Evolutionary conservation across 768 basidiomycete genomes (phyloP).

Genomic region (Leucocoprinus leucothites): DNA sequence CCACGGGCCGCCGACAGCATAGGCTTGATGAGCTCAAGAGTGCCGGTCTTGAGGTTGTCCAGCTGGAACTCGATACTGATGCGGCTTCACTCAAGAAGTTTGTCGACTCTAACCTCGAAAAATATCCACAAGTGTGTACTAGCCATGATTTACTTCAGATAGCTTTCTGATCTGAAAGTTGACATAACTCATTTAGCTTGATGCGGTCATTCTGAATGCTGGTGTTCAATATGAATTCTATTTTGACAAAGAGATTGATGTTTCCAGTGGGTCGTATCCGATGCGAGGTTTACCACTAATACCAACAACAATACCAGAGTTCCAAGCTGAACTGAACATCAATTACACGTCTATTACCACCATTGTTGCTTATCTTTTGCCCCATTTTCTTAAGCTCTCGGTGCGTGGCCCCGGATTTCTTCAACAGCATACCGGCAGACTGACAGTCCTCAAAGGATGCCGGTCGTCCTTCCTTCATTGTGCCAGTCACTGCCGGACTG

Average conservation of each 20-base stretch:
- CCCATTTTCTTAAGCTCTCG: conserved; percentile 52
- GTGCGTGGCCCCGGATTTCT: conserved; percentile 27
- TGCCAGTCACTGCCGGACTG: conserved; percentile 47
- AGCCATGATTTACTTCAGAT: background rate
- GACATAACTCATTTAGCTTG: conserved; percentile 34
- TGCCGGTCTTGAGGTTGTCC: conserved; percentile 36
- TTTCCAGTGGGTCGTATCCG: conserved; percentile 21
- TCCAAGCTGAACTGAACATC: conserved; percentile 45
- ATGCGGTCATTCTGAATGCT: conserved; percentile 51
- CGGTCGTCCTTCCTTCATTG: conserved; percentile 40
- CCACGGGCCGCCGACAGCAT: conserved; percentile 48
- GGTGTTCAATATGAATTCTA: conserved; percentile 50
- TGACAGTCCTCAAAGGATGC: conserved; percentile 26
- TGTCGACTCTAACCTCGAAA: conserved; percentile 35
- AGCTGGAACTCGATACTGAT: conserved; percentile 42
- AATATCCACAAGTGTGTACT: conserved; percentile 44
- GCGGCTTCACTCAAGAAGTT: conserved; percentile 35
- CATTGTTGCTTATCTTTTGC: conserved; percentile 45
- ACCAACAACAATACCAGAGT: conserved; percentile 23
- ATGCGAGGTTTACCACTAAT: background rate
- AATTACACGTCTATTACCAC: conserved; percentile 54
- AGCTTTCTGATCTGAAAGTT: background rate
- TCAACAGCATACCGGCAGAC: background rate
- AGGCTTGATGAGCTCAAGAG: conserved; percentile 46
- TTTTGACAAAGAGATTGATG: conserved; percentile 42